Conservation (phyloP, 2,329 filamentous ascomycete genomes). For the Cladorrhinum sp. region DNA sequence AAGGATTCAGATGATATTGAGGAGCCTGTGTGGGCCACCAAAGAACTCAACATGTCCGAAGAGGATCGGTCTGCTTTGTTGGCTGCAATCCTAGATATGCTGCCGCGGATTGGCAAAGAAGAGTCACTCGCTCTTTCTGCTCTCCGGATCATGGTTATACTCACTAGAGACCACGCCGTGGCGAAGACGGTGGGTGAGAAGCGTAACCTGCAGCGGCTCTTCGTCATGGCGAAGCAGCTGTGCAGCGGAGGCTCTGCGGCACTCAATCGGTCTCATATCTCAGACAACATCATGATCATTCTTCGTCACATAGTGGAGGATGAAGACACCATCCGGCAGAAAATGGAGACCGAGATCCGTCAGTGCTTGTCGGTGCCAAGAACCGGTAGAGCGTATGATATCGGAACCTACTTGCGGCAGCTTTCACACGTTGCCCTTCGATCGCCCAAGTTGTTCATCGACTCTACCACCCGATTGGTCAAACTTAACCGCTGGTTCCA, state of each 20-base stretch:
- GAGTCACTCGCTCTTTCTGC: slow-evolving; percentile 80
- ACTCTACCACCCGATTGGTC: slow-evolving; percentile 81
- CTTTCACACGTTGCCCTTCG: slow-evolving; percentile 78
- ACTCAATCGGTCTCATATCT: slow-evolving; percentile 55
- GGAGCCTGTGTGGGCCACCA: slow-evolving; percentile 56
- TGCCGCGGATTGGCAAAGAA: slow-evolving; percentile 86
- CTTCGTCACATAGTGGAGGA: slow-evolving; percentile 93
- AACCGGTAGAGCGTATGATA: slow-evolving; percentile 59
- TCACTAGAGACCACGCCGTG: slow-evolving; percentile 75
- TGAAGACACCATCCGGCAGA: slow-evolving; percentile 82
- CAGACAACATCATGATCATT: slow-evolving; percentile 73
- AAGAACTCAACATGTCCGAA: slow-evolving; percentile 59
- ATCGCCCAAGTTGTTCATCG: slow-evolving; percentile 79
- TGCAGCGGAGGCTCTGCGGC: slow-evolving; percentile 73
- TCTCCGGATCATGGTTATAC: slow-evolving; percentile 77
- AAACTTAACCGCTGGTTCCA: slow-evolving; percentile 62
- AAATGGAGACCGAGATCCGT: slow-evolving; percentile 87
- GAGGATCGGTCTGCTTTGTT: slow-evolving; percentile 71
- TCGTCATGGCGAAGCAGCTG: slow-evolving; percentile 93
- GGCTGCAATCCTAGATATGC: slow-evolving; percentile 72
- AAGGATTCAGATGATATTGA: slow-evolving; percentile 48
- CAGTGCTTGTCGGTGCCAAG: slow-evolving; percentile 64
- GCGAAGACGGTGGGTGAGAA: slow-evolving; percentile 79
- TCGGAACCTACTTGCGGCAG: slow-evolving; percentile 68
- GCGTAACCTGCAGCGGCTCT: slow-evolving; percentile 82